Evolutionary conservation across 148 eudicot genomes (phyloP), one percentile per base, ranked within the genome.

Genomic region (Beta vulgaris): DNA sequence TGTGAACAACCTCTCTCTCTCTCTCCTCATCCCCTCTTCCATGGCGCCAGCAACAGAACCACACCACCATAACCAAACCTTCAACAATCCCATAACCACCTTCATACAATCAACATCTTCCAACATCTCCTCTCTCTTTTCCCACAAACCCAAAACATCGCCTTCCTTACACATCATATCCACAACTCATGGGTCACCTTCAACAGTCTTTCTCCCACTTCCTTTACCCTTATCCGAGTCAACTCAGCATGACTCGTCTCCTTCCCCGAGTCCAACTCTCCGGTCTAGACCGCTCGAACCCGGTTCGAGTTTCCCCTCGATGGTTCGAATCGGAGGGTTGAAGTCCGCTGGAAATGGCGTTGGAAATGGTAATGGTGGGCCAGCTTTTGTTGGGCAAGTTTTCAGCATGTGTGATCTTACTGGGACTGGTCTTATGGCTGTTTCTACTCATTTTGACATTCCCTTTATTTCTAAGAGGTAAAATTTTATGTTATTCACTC

Each of bases 361-460:
- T 16, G 60, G 53, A 12, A 51, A 55, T 8, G 90, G 90, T 4
- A 78, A 80, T 16, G 79, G 85, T 3, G 72, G 46, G 2, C 98
- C 98, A 37, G 98, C 97, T 3, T 93, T 93, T 84, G 92, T 89
- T 0, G 98, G 98, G 26, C 97, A 88, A 71, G 98, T 93, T 23
- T 93, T 91, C 15, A 93, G 97, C 77, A 91, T 93, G 98, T 93
- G 98, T 72, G 97, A 93, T 78, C 83, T 87, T 35, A 89, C 93
- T 31, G 98, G 98, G 16, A 93, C 97, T 11, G 98, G 98, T 46
- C 87, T 93, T 29, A 90, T 93, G 97, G 91, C 97, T 34, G 98
- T 91, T 58, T 87, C 98, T 10, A 85, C 92, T 48, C 94, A 89
- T 21, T 89, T 91, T 68, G 87, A 93, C 69, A 80, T 93, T 0